Evolutionary conservation across 2,329 filamentous ascomycete species (phyloP).

Genomic region (Thermomyces lanuginosus): DNA sequence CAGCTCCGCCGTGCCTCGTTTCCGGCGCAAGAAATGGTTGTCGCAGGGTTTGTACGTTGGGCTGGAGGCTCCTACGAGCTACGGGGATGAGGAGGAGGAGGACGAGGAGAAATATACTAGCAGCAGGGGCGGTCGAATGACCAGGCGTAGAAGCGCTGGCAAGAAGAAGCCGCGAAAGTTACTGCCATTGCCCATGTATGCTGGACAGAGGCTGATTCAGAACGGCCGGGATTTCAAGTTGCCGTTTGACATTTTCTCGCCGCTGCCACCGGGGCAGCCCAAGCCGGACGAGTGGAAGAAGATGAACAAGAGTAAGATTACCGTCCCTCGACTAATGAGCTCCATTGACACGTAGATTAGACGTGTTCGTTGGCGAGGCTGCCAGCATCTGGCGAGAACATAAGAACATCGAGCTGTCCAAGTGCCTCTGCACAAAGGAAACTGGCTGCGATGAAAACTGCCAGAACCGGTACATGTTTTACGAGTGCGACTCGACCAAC

Average conservation of each 20-base stretch:
- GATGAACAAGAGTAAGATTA: constrained; percentile 64
- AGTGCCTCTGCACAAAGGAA: constrained; percentile 61
- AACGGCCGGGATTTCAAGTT: constrained; percentile 69
- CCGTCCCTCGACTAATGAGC: background rate
- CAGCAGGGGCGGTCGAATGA: too few relatives aligned
- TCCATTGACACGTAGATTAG: constrained; percentile 29
- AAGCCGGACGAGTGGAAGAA: constrained; percentile 90
- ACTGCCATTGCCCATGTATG: constrained; percentile 65
- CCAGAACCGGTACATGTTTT: constrained; percentile 91
- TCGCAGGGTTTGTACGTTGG: constrained; percentile 75
- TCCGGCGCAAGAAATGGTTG: constrained; percentile 56
- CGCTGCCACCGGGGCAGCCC: constrained; percentile 66
- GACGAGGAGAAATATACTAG: too few relatives aligned
- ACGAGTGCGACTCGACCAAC: constrained; percentile 84
- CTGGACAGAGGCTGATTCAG: constrained; percentile 53
- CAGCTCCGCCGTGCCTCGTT: constrained; percentile 10
- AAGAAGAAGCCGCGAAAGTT: constrained; percentile 29
- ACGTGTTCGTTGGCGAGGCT: constrained; percentile 80
- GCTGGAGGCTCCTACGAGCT: too few relatives aligned
- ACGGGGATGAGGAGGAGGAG: too few relatives aligned
- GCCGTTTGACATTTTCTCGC: constrained; percentile 79
- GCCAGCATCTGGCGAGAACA: constrained; percentile 65
- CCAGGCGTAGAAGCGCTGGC: too few relatives aligned
- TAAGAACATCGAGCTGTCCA: constrained; percentile 56
- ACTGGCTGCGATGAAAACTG: constrained; percentile 78